Percentiles rank a stretch among this genome's conserved stretches.
These are phyloP conservation scores for Solanum okadae DNA, from an alignment of 257 asterid genomes.

Conservation along the genomic window DNA sequence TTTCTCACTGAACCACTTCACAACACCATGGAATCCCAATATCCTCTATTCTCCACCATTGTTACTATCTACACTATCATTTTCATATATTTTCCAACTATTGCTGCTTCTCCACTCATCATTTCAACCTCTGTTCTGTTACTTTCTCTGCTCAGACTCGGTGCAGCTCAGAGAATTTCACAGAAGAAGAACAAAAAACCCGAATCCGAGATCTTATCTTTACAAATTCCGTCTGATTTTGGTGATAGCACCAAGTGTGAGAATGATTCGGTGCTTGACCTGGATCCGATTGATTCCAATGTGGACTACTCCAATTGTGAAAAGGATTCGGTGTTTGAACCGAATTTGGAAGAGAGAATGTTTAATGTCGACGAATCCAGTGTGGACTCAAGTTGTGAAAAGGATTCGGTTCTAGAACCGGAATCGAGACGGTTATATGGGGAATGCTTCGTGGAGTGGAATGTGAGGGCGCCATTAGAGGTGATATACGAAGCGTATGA, in stretches of 20 bases:
- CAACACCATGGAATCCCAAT: background rate
- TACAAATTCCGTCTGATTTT: background rate
- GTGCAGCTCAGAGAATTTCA: conserved; percentile 32
- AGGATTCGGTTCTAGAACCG: background rate
- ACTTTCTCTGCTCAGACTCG: conserved; percentile 59
- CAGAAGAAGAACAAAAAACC: background rate
- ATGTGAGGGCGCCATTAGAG: conserved; percentile 89
- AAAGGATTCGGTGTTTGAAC: background rate
- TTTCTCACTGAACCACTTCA: background rate
- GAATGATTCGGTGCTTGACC: background rate
- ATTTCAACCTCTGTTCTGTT: conserved; percentile 43
- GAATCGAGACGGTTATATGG: background rate
- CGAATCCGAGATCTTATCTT: background rate
- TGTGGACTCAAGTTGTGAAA: background rate
- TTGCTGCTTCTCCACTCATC: conserved; percentile 44
- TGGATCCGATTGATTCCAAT: background rate
- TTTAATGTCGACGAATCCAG: background rate
- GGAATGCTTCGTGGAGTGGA: conserved; percentile 62
- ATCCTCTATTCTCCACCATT: conserved; percentile 44
- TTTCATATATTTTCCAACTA: conserved; percentile 49
- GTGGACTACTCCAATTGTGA: background rate
- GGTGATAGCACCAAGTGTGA: background rate
- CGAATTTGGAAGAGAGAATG: background rate
- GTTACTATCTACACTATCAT: conserved; percentile 45
- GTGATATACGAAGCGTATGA: conserved; percentile 68